A percentile compares a stretch with the other conserved stretches of the same genome.
Conservation (phyloP, 352 stramenopile species). For the Phytophthora fragariae region DNA sequence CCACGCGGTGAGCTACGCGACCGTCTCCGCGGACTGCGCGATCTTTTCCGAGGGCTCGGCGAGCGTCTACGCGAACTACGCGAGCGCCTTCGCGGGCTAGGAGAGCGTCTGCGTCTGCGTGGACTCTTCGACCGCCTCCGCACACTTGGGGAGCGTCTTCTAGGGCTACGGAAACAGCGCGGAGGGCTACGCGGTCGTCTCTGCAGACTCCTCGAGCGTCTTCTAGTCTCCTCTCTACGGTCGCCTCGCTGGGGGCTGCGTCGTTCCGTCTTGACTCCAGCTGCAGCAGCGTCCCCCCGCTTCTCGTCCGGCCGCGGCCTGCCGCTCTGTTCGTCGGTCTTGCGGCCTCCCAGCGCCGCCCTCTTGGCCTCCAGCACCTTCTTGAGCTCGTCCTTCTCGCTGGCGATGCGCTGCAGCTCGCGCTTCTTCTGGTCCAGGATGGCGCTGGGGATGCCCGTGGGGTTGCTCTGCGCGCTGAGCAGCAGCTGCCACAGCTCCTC, state of each 20-base stretch:
- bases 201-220: constrained; percentile 28
- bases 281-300: neutral
- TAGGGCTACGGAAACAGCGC: constrained; percentile 20
- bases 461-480: constrained; percentile 88
- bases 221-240: constrained; percentile 2
- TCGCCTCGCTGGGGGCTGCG: too few species aligned
- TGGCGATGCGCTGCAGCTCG: constrained; percentile 74
- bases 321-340: too few species aligned
- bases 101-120: constrained; percentile 23
- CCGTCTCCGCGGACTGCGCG: constrained; percentile 20
- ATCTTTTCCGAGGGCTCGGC: constrained; percentile 21
- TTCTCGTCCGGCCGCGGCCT: neutral
- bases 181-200: constrained; percentile 25
- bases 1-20: constrained; percentile 30
- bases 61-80: constrained; percentile 4
- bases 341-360: constrained; percentile 20
- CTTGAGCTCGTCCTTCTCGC: constrained; percentile 67
- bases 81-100: constrained; percentile 17
- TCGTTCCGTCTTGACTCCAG: too few species aligned
- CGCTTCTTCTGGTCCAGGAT: constrained; percentile 93
- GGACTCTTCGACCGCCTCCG: constrained; percentile 21
- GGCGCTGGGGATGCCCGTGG: constrained; percentile 85
- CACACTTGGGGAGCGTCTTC: constrained; percentile 28
- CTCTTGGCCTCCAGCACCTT: constrained; percentile 67
- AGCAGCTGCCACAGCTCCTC: constrained; percentile 92